Evolutionary conservation across 163 green algal genomes (phyloP).

Genomic region (Trebouxiophyceae sp.): DNA sequence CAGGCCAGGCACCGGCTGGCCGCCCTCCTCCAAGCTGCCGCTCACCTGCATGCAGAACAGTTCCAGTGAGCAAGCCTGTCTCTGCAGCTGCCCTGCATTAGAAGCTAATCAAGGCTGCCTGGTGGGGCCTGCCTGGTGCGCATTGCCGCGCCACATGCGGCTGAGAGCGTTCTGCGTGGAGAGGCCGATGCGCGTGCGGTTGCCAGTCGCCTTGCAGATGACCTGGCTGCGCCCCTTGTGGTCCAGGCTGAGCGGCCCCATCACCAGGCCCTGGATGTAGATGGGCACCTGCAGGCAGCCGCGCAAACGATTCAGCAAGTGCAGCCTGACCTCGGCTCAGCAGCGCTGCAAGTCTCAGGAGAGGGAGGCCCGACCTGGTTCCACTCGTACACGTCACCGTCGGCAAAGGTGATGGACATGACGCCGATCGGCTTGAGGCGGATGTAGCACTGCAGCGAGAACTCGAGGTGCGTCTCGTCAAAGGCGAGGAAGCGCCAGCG

Average conservation of each 20-base stretch:
- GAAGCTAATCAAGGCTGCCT: conserved; percentile 1
- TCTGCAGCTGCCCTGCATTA: background rate
- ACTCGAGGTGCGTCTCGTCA: conserved; percentile 1
- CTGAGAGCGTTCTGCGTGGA: background rate
- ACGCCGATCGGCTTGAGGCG: conserved; percentile 1
- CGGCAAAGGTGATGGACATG: background rate
- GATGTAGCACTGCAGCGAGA: background rate
- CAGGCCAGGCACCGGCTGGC: background rate
- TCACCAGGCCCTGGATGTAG: background rate
- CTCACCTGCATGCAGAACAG: background rate
- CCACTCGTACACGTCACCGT: conserved; percentile 5
- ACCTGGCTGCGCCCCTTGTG: background rate
- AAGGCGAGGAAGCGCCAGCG: background rate
- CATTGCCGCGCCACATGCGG: background rate
- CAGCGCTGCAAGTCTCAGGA: no score
- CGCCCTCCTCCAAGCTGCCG: background rate
- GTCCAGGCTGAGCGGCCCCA: background rate
- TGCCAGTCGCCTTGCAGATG: background rate
- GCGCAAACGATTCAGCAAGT: no score
- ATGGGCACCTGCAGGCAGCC: conserved; percentile 1
- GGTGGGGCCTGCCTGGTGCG: background rate
- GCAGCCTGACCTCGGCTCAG: no score
- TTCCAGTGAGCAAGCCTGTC: no score
- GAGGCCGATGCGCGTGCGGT: background rate
- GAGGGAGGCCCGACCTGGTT: no score